phyloP scores from a whole-genome alignment of 2,329 filamentous ascomycete genomes.

The Ilyonectria mors-panacis region DNA sequence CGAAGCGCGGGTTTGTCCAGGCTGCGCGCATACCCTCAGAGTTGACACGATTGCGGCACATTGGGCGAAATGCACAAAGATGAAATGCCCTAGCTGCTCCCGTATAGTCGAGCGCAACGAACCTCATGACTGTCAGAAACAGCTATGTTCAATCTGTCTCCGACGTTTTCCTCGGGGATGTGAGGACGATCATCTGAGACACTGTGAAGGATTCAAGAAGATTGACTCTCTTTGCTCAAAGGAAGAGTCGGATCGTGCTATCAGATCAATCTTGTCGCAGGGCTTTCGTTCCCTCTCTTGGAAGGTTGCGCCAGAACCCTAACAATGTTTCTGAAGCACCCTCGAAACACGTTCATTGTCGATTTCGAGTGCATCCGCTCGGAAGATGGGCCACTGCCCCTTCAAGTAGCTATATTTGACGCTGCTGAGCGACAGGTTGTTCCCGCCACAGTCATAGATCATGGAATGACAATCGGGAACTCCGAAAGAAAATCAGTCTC shows the following conservation, averaged over 20 bases:
- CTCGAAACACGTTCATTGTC: constrained; percentile 12
- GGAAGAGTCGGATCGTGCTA: constrained; percentile 13
- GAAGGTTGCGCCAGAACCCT: constrained; percentile 7
- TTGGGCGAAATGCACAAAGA: constrained; percentile 17
- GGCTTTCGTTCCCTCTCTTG: constrained; percentile 3
- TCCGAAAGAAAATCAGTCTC: constrained; percentile 5
- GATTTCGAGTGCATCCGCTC: constrained; percentile 12
- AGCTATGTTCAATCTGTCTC: constrained; percentile 16
- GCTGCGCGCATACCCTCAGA: constrained; percentile 7
- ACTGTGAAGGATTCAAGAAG: constrained; percentile 15
- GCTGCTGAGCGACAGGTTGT: constrained; percentile 1
- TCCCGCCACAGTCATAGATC: constrained; percentile 8
- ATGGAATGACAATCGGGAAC: constrained; percentile 6
- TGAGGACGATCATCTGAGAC: constrained; percentile 17
- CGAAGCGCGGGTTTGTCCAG: constrained; percentile 13
- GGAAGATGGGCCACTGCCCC: constrained; percentile 6
- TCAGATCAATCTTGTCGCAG: constrained; percentile 12
- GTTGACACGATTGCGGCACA: constrained; percentile 24
- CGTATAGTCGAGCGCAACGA: constrained; percentile 10
- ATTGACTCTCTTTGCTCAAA: constrained; percentile 9
- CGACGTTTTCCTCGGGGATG: constrained; percentile 12
- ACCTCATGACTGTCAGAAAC: constrained; percentile 16
- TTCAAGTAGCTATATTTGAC: constrained; percentile 14
- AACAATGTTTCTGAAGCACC: constrained; percentile 10
- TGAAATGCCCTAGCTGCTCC: constrained; percentile 16